A percentile compares a stretch with the other conserved stretches of the same genome.
phyloP scores from a whole-genome alignment of 2,329 filamentous ascomycete genomes.

The Didymella segeticola region DNA sequence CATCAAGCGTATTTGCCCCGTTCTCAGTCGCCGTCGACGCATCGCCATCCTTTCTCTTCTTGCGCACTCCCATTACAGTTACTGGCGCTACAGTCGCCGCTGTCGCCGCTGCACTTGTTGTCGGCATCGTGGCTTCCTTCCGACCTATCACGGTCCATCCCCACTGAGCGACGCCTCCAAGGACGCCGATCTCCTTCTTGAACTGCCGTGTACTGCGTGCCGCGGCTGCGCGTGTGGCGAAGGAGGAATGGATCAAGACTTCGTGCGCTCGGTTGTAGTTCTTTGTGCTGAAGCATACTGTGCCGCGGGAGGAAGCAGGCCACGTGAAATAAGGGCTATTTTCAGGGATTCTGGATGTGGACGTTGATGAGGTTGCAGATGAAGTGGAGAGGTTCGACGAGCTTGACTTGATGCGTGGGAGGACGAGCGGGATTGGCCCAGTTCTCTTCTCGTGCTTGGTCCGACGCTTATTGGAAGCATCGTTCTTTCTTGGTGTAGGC shows the following conservation, averaged over 20 bases:
- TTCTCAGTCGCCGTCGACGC: conserved; percentile 1
- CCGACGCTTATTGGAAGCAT: conserved; percentile 22
- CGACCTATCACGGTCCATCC: conserved; percentile 37
- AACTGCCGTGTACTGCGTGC: conserved; percentile 71
- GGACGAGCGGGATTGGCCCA: conserved; percentile 68
- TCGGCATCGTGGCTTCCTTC: conserved; percentile 24
- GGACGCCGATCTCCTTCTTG: conserved; percentile 68
- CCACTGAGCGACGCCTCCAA: conserved; percentile 42
- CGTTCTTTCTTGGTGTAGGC: conserved; percentile 23
- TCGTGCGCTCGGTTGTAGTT: conserved; percentile 73
- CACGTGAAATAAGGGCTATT: conserved; percentile 70
- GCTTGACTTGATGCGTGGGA: conserved; percentile 69
- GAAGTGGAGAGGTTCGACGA: conserved; percentile 49
- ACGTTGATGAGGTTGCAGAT: conserved; percentile 54
- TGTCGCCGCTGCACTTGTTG: conserved; percentile 4
- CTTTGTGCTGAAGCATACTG: conserved; percentile 67
- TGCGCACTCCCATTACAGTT: conserved; percentile 41
- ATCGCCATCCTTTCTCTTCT: conserved; percentile 42
- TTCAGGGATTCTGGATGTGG: conserved; percentile 54
- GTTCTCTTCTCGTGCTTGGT: conserved; percentile 42
- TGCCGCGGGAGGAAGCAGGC: conserved; percentile 67
- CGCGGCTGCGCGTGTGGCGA: conserved; percentile 69
- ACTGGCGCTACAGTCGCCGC: conserved; percentile 22
- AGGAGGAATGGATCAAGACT: conserved; percentile 75
- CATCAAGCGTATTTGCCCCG: conserved; percentile 25